Percentiles rank a stretch among this genome's conserved stretches.
Evolutionary conservation across 2,329 filamentous ascomycete species (phyloP).

Genomic region (Celoporthe dispersa): DNA sequence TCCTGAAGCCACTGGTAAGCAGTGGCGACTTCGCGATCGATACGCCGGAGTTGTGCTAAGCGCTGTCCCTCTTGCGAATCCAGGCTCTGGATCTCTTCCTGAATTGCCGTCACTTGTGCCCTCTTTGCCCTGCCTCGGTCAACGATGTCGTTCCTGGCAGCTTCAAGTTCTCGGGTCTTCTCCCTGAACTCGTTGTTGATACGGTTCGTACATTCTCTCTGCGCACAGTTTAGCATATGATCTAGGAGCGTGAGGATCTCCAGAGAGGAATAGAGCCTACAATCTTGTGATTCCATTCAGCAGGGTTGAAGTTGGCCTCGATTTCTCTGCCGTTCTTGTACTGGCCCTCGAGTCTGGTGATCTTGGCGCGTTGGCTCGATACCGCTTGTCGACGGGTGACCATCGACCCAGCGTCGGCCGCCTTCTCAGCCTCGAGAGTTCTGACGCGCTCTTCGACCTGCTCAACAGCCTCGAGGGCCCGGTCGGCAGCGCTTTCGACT

Average conservation of each 20-base stretch:
- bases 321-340: slow-evolving; percentile 65
- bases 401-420: slow-evolving; percentile 57
- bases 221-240: slow-evolving; percentile 4
- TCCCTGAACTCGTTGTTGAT: slow-evolving; percentile 25
- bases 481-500: slow-evolving; percentile 57
- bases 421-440: slow-evolving; percentile 53
- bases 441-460: slow-evolving; percentile 45
- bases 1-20: slow-evolving; percentile 84
- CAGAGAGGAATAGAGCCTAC: slow-evolving; percentile 36
- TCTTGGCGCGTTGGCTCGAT: slow-evolving; percentile 54
- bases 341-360: slow-evolving; percentile 67
- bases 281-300: slow-evolving; percentile 73
- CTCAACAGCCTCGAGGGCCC: slow-evolving; percentile 47
- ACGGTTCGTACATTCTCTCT: slow-evolving; percentile 27
- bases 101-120: slow-evolving; percentile 42
- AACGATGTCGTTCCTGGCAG: slow-evolving; percentile 42
- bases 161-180: slow-evolving; percentile 34
- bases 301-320: slow-evolving; percentile 60
- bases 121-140: slow-evolving; percentile 48
- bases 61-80: slow-evolving; percentile 78
- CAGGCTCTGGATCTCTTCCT: slow-evolving; percentile 61
- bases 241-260: background rate
- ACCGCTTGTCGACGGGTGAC: slow-evolving; percentile 57
- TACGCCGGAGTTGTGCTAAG: slow-evolving; percentile 63
- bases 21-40: slow-evolving; percentile 66